These are phyloP conservation scores for Peniophora sp. DNA, from an alignment of 1,284 basidiomycete genomes.

Conservation along the genomic window DNA sequence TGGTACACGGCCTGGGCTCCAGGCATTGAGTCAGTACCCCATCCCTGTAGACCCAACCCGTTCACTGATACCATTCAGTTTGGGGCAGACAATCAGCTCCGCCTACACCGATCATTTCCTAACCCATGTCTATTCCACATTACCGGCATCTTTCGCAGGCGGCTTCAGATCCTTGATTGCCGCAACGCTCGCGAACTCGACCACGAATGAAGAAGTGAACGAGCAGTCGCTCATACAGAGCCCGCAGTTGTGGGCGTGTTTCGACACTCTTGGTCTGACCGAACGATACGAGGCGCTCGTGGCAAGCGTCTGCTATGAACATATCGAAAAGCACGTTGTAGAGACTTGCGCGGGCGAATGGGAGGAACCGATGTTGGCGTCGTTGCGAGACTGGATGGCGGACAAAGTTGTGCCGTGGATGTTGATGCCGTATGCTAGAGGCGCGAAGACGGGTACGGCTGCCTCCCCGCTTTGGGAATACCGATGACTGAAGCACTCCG, in stretches of 20 bases:
- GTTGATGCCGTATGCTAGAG: conserved; percentile 67
- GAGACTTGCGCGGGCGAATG: conserved; percentile 64
- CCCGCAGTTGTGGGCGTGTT: conserved; percentile 42
- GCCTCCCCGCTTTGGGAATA: neutral
- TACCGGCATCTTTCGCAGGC: conserved; percentile 56
- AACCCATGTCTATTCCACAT: conserved; percentile 56
- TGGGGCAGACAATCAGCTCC: conserved; percentile 49
- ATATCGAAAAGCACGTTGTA: conserved; percentile 69
- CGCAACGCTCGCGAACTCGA: conserved; percentile 40
- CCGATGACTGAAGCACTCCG: conserved; percentile 13
- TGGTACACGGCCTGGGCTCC: conserved; percentile 68
- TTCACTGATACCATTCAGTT: conserved; percentile 27
- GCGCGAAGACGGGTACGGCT: conserved; percentile 44
- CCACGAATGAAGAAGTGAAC: conserved; percentile 15
- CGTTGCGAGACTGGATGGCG: conserved; percentile 67
- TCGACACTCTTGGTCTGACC: conserved; percentile 70
- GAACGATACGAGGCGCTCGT: conserved; percentile 83
- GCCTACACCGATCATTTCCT: conserved; percentile 63
- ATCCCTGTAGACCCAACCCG: conserved; percentile 4
- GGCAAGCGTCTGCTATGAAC: conserved; percentile 76
- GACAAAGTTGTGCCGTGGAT: conserved; percentile 79
- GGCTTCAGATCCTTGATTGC: conserved; percentile 60
- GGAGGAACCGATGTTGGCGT: conserved; percentile 56
- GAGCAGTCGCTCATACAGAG: conserved; percentile 14
- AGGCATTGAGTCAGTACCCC: conserved; percentile 37